Evolutionary conservation across 169 alveolate genomes (phyloP), one percentile per base, ranked within the genome.

Genomic region (Toxoplasma gondii): DNA sequence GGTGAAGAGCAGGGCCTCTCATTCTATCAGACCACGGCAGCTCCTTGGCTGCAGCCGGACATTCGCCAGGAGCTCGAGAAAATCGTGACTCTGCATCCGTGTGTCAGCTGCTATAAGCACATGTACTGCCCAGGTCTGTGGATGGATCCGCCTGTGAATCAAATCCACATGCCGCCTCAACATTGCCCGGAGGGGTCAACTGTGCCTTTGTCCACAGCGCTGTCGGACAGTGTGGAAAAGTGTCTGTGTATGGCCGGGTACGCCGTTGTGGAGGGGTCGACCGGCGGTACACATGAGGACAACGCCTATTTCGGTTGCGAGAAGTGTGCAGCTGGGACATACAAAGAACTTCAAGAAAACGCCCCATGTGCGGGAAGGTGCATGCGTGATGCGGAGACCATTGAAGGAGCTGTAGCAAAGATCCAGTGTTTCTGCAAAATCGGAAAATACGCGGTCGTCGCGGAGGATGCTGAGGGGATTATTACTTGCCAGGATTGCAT

Each of bases 391-490:
- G 94, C 96, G n/a, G 94, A 91, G 70, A 92, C 95, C 74, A 69
- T 91, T n/a, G 95, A 93, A 34, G 96, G 96, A n/a, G 94, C 96
- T 27, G 92, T 94, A 54, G 69, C 91, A 81, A 92, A 91, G 91
- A 81, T 80, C 91, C 96, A 94, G 92, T 94, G 96, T 70, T 94
- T 94, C 58, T 94, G 96, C 80, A 91, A 94, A 78, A 94, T 94
- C 53, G 96, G 96, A 34, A 87, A 92, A 45, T 94, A 94, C 78
- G 94, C 94, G 22, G 91, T 94, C 67, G 93, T 82, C 69, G 78
- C 93, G 43, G 88, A 69, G 31, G 93, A 90, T n/a, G n/a, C 93
- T 34, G 94, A 91, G 29, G 95, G 91, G 49, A 36, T 81, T 49
- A 74, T 94, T 83, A 80, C 93, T 41, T 94, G 96, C 38, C 93